Base-by-base conservation (phyloP, 2,329 filamentous ascomycete species). In the Fusarium ramigenum region DNA sequence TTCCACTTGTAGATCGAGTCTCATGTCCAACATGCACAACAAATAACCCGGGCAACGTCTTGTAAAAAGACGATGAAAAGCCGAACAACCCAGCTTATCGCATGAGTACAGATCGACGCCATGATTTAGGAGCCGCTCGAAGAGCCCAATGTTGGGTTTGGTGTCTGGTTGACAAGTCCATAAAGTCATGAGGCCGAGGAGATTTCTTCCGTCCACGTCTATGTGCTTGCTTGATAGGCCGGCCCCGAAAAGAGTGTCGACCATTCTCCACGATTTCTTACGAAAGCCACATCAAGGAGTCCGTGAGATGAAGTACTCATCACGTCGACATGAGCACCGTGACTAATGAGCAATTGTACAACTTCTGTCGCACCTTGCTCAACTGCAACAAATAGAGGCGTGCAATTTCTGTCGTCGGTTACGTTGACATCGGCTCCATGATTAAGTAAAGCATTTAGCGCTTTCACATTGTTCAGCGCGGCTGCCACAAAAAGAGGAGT, bases 21-120 rank as follows among this genome's bases (percentile, higher is more conserved):
- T 23, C 37, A n/a, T 44, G 25, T 9, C 28, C 21, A 57, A 21
- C 39, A 34, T 32, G 10, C 21, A 21, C 16, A 15, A 14, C 18
- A 57, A 28, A 4, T 34, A 57, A 19, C 19, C 9, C 28, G 21
- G n/a, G 7, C 21, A 57, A 23, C 9, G 9, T 10, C 16, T 19
- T 11, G 15, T 32, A 42, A 57, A 10, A n/a, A 32, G 21, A 19
- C 5, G 11, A 44, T 57, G 53, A 7, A 12, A 40, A 7, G 53
- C n/a, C 0, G 53, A 57, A 4, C 2, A 14, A 3, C n/a, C n/a
- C 1, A 19, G 6, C 5, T 2, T 19, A 21, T 57, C 28, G 4
- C 15, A 21, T 15, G 16, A 0, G 5, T 42, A 16, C 7, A 16
- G 28, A 16, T 57, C 16, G 8, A 32, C n/a, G 9, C 53, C 39